Evolutionary conservation across 2,329 filamentous ascomycete species (phyloP).

Genomic region (Chalaropsis thielavioides): DNA sequence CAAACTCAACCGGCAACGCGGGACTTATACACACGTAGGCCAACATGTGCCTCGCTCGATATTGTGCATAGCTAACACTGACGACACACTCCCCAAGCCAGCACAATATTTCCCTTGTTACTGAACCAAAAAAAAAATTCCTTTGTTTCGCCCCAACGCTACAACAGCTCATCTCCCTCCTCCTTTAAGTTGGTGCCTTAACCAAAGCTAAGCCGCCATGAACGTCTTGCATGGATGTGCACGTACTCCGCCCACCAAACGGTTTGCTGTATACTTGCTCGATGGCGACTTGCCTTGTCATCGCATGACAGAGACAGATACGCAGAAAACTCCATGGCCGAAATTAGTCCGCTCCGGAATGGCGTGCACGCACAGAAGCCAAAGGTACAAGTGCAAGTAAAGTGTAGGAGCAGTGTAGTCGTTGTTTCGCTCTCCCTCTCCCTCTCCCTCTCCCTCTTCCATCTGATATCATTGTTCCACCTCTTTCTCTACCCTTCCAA

Average conservation of each 20-base stretch:
- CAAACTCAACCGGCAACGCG: too few relatives aligned
- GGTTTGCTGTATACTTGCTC: too few relatives aligned
- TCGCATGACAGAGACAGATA: too few relatives aligned
- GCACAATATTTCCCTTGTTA: neutral
- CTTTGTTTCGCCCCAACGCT: too few relatives aligned
- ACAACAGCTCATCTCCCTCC: too few relatives aligned
- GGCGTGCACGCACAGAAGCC: too few relatives aligned
- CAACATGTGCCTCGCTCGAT: neutral
- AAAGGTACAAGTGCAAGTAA: neutral
- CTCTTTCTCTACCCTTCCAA: slow-evolving; percentile 1
- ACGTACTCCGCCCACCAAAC: too few relatives aligned
- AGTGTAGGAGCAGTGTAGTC: neutral
- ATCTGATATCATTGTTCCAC: neutral
- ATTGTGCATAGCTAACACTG: neutral
- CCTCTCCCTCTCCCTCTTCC: neutral
- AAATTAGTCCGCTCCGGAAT: neutral
- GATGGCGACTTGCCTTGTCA: too few relatives aligned
- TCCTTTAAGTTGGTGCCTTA: too few relatives aligned
- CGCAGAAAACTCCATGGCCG: neutral
- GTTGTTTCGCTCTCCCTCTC: neutral
- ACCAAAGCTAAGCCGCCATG: too few relatives aligned
- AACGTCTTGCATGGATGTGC: too few relatives aligned
- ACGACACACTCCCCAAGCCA: neutral
- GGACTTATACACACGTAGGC: neutral
- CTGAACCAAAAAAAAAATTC: neutral